Base-by-base conservation (phyloP, 1,284 basidiomycete species). In the Inonotus obliquus region DNA sequence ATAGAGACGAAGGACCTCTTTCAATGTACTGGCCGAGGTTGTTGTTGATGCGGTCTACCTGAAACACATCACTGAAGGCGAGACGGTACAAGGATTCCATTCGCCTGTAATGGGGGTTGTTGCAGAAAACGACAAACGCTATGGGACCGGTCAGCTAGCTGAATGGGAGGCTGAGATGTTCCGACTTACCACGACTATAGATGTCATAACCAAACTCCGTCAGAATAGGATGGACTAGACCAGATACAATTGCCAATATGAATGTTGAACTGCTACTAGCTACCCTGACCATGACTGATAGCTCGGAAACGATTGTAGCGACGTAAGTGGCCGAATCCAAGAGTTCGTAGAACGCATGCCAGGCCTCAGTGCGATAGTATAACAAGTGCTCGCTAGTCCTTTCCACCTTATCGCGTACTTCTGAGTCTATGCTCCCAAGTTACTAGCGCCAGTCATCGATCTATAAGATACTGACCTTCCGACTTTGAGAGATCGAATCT, bases 91-190 rank as follows among this genome's bases (percentile, higher is more conserved):
- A 38, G 6, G 63, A 19, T 4, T 48, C 29, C 35, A 64, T 32
- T 9, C 63, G 59, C n/a, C n/a, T n/a, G 21, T 59, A 64, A 19
- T 48, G 25, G 13, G 37, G n/a, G 37, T 62, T 62, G 52, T 38
- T 47, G 21, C 51, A 58, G 41, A 44, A 59, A 19, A n/a, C 19
- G 6, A 62, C 47, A 49, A 9, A 62, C 10, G 60, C 62, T 64
- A 45, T 19, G n/a, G 25, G 11, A 11, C 23, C 54, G 17, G n/a
- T 23, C 21, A 25, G 23, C n/a, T 23, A 21, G n/a, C n/a, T n/a
- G n/a, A n/a, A n/a, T n/a, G n/a, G n/a, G n/a, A n/a, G n/a, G n/a
- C n/a, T n/a, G n/a, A n/a, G n/a, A n/a, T n/a, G n/a, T n/a, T n/a
- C n/a, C n/a, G 11, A 55, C 35, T n/a, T 11, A 55, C 35, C 10